These are phyloP conservation scores for Larix sibirica DNA, from an alignment of 83 land plant genomes.

Conservation along the genomic window DNA sequence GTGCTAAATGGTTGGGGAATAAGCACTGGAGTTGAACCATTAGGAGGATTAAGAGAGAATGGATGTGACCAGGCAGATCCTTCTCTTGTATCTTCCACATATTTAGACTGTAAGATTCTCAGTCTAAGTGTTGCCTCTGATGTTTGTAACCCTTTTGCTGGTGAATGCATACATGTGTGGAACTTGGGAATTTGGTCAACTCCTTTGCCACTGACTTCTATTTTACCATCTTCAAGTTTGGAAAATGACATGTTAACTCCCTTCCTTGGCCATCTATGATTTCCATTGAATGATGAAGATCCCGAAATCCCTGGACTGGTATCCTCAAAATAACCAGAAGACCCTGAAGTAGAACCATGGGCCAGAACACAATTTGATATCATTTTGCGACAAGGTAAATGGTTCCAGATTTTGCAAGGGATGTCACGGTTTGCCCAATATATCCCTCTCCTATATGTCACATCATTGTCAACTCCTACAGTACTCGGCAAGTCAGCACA, in stretches of 20 bases:
- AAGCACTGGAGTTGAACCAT: constrained; percentile 66
- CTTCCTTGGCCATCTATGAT: neutral
- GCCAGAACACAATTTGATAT: neutral
- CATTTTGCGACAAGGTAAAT: constrained; percentile 6
- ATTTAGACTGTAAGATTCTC: constrained; percentile 24
- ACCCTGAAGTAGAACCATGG: neutral
- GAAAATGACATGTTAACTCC: constrained; percentile 6
- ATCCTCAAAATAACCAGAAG: neutral
- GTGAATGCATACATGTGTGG: constrained; percentile 63
- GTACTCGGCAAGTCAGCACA: constrained; percentile 2
- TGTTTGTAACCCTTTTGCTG: constrained; percentile 35
- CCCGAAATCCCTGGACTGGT: neutral
- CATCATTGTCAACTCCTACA: neutral
- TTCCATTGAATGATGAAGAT: constrained; percentile 11
- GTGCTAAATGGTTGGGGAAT: constrained; percentile 57
- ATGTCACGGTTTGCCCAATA: neutral
- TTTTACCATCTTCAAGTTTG: neutral
- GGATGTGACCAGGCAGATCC: constrained; percentile 74
- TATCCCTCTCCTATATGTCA: constrained; percentile 4
- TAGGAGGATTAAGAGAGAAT: constrained; percentile 75
- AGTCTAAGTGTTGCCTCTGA: constrained; percentile 61
- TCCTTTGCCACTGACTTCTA: neutral
- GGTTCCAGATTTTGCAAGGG: constrained; percentile 9
- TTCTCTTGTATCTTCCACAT: constrained; percentile 3
- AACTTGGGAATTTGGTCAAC: constrained; percentile 12